Evolutionary conservation across 108 stramenopile species (phyloP), one percentile per base, ranked within the genome.

Genomic region (Pseudonitzschia pungens): DNA sequence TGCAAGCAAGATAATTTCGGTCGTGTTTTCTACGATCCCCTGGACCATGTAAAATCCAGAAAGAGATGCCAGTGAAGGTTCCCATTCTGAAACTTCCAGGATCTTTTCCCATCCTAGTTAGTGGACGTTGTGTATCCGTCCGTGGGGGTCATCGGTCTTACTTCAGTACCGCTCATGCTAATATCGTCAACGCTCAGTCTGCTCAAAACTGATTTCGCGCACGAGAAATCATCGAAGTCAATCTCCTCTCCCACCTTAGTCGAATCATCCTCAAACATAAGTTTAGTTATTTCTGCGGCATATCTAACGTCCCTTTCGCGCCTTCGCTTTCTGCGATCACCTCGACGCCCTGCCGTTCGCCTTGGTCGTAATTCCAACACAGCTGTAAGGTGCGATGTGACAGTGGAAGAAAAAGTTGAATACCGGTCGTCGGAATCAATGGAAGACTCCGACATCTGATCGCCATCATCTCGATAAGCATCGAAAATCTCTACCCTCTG

Each of bases 1-100:
- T 22, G 77, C 84, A 57, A 92, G 59, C 27, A 70, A 55, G 12
- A 86, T 54, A 36, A 67, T 65, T 26, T 78, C 80, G 41, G 80
- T 71, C 2, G 83, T 41, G 32, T 57, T 72, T 27, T 62, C 44
- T 6, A 65, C 10, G 15, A 80, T 36, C 21, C 70, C 79, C 51
- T 62, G 51, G 15, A 88, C 9, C 16, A 75, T 74, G 60, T 81
- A 86, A 12, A 86, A 77, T 10, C 74, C 21, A n/a, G 70, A 72
- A 32, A 90, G 45, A 52, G 52, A 32, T 9, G 76, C 29, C n/a
- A 86, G 56, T 69, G 84, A 83, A 10, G 50, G 14, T 33, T 87
- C 84, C 58, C 71, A 77, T 41, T 78, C 71, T 20, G 77, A 68
- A 33, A 78, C 58, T 16, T 71, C 60, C 62, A 72, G 31, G 7